Percentiles rank a stretch among this genome's conserved stretches.
Conservation (phyloP, 441 rosid species). For the Flueggea neowawraea region DNA sequence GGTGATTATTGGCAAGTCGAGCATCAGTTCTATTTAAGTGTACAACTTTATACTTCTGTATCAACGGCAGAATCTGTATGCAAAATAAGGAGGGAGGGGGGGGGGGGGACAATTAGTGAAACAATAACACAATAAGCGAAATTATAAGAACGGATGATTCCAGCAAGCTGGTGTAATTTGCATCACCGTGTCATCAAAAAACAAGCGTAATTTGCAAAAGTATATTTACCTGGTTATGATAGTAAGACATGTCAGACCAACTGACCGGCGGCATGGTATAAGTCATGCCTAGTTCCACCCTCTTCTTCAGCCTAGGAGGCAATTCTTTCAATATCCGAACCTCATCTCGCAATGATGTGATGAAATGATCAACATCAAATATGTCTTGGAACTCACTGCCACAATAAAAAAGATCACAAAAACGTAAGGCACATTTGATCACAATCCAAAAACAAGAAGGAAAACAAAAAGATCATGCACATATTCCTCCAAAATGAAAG, state of each 20-base stretch:
- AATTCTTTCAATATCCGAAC: constrained; percentile 88
- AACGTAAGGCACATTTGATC: neutral
- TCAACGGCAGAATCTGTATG: constrained; percentile 83
- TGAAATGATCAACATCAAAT: constrained; percentile 93
- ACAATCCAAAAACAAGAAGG: constrained; percentile 1
- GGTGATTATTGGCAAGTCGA: constrained; percentile 78
- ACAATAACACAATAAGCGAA: neutral
- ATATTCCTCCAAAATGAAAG: neutral
- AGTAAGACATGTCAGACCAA: constrained; percentile 96
- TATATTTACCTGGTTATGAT: constrained; percentile 61
- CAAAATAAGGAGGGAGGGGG: neutral
- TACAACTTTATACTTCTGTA: constrained; percentile 75
- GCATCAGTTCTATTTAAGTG: constrained; percentile 86
- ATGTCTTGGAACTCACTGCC: constrained; percentile 92
- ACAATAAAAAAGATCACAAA: neutral
- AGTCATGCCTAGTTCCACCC: constrained; percentile 62
- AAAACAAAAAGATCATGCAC: neutral
- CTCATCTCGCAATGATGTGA: constrained; percentile 85
- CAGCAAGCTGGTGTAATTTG: too few relatives aligned
- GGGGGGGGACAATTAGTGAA: constrained; percentile 3
- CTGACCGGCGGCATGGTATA: constrained; percentile 90
- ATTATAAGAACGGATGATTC: too few relatives aligned
- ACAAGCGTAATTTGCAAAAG: neutral
- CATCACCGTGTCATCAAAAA: neutral
- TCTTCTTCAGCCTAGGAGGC: constrained; percentile 87